Evolutionary conservation across 2,329 filamentous ascomycete species (phyloP), one percentile per base, ranked within the genome.

Genomic region (Penicillium digitatum): DNA sequence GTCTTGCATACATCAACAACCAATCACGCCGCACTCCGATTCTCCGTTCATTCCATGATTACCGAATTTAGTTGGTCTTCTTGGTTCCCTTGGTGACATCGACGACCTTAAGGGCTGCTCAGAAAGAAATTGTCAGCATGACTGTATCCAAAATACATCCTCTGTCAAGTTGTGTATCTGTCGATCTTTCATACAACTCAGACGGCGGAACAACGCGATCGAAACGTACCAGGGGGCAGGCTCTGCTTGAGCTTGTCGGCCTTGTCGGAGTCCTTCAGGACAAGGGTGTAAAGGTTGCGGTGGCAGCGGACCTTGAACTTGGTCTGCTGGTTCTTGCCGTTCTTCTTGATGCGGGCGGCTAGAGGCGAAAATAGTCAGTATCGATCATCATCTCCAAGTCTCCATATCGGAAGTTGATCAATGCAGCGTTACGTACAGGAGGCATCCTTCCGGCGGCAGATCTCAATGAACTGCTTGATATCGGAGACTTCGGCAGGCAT

Each of bases 301-400:
- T 90, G 84, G 88, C 94, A 97, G 80, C 94, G 90, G 85, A 99
- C 93, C 90, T 99, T 99, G 91, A 99, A 97, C 89, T 99, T 99
- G 87, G 94, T 92, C 84, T 93, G 87, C 78, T 87, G 85, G 75
- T 82, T 82, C 82, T 88, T 87, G 80, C 87, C 88, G 87, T 87
- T 95, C 86, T 95, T 94, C 91, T 97, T 93, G 84, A 93, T 90
- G 79, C 89, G 87, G 75, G 89, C 89, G 80, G 89, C 89, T 93
- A 63, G 49, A 52, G n/a, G 47, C n/a, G 8, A 24, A 47, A 60
- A 59, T 45, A 51, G 63, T 63, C 55, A 61, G 58, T 57, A 48
- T 54, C 49, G 40, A 53, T 47, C 26, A 39, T 42, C 34, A 42
- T 39, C 49, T 40, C 42, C 27, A 47, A 51, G 37, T 18, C 48